Conservation (phyloP, 2,329 filamentous ascomycete species). For the Penicillium sclerotigenum region DNA sequence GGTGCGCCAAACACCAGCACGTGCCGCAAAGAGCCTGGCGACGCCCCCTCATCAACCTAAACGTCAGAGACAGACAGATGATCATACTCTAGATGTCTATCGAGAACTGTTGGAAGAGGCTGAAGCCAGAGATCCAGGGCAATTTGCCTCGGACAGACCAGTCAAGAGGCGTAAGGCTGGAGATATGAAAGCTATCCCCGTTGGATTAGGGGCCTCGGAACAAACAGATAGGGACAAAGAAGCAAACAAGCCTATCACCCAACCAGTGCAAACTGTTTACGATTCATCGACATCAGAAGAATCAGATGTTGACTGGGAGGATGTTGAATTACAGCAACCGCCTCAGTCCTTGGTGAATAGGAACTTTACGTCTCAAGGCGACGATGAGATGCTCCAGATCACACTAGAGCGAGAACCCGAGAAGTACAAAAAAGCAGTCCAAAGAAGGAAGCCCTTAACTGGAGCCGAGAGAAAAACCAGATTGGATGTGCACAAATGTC, state of each 20-base stretch:
- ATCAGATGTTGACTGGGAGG: slow-evolving; percentile 65
- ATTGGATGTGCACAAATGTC: slow-evolving; percentile 77
- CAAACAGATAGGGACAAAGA: slow-evolving; percentile 12
- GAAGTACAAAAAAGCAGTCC: slow-evolving; percentile 22
- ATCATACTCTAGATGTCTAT: slow-evolving; percentile 39
- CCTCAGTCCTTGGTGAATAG: slow-evolving; percentile 14
- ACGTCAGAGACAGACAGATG: slow-evolving; percentile 16
- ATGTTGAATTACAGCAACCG: slow-evolving; percentile 49
- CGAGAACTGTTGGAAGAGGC: slow-evolving; percentile 44
- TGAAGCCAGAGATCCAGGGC: slow-evolving; percentile 31
- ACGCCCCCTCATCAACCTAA: slow-evolving; percentile 10
- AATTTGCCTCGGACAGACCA: slow-evolving; percentile 26
- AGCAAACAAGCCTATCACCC: slow-evolving; percentile 9
- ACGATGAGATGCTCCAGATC: slow-evolving; percentile 34
- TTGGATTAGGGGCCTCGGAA: background rate
- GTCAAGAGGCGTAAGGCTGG: slow-evolving; percentile 41
- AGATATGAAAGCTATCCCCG: slow-evolving; percentile 20
- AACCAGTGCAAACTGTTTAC: slow-evolving; percentile 33
- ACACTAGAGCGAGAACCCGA: slow-evolving; percentile 36
- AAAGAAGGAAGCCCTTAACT: slow-evolving; percentile 53
- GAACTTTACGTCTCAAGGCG: slow-evolving; percentile 4
- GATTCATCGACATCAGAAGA: slow-evolving; percentile 51
- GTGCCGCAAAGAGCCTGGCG: slow-evolving; percentile 14
- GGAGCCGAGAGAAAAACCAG: slow-evolving; percentile 59
- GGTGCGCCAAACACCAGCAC: slow-evolving; percentile 21